phyloP scores from a whole-genome alignment of 345 rosid genomes.

The Citropsis articulata region DNA sequence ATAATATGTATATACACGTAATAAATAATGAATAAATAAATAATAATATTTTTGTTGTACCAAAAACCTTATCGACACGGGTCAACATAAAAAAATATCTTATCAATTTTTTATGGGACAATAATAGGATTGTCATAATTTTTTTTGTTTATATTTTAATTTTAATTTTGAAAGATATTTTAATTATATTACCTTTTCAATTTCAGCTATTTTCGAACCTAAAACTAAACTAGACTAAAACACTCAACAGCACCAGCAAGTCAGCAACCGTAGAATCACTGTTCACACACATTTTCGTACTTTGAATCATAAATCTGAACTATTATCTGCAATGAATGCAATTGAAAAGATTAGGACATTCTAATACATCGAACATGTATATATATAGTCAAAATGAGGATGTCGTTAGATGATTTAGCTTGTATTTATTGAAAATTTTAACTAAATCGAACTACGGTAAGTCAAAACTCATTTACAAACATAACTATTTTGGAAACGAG shows the following conservation, averaged over 20 bases:
- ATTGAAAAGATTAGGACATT: background rate
- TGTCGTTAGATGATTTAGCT: background rate
- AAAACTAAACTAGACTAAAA: no score
- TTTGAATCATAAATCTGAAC: background rate
- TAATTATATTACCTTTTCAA: background rate
- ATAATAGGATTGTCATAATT: accelerated
- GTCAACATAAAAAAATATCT: no score
- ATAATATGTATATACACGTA: no score
- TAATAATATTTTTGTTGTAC: no score
- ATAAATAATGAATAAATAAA: no score
- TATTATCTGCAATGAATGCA: background rate
- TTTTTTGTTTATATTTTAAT: no score
- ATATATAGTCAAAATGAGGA: background rate
- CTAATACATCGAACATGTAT: background rate
- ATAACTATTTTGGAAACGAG: background rate
- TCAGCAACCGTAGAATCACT: background rate
- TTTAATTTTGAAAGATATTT: no score
- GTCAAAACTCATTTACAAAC: background rate
- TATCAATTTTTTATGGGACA: no score
- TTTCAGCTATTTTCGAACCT: background rate
- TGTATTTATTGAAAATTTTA: background rate
- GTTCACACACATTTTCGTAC: background rate
- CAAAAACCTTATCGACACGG: no score
- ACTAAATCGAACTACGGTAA: background rate
- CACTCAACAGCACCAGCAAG: background rate